phyloP scores from a whole-genome alignment of 371 early-diverging fungal species.

The Mucor circinelloides region DNA sequence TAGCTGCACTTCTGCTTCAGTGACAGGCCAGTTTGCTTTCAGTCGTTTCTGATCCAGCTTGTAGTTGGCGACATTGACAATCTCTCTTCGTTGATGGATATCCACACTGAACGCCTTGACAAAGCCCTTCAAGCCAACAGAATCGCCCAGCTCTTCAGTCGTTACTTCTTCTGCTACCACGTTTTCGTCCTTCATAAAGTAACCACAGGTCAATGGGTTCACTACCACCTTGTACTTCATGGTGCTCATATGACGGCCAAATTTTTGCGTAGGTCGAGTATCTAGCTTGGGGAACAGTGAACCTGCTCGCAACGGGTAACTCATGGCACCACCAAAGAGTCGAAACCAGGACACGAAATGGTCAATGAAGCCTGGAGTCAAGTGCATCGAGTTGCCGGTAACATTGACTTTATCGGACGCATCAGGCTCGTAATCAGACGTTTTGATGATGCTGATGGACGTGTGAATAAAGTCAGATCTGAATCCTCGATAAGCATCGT shows the following conservation, averaged over 20 bases:
- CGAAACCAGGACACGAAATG: constrained; percentile 44
- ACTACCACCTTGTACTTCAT: constrained; percentile 47
- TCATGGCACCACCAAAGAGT: constrained; percentile 47
- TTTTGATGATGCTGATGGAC: constrained; percentile 51
- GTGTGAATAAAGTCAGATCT: constrained; percentile 67
- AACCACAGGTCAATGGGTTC: constrained; percentile 38
- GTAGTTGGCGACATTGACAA: background rate
- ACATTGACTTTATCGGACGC: background rate
- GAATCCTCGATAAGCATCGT: constrained; percentile 70
- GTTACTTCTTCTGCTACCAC: constrained; percentile 17
- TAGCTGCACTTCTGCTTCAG: constrained; percentile 34
- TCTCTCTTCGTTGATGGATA: constrained; percentile 32
- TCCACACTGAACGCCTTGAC: constrained; percentile 30
- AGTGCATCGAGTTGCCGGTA: constrained; percentile 41
- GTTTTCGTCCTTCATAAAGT: constrained; percentile 42
- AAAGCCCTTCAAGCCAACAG: constrained; percentile 35
- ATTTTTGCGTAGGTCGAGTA: constrained; percentile 32
- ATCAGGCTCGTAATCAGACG: background rate
- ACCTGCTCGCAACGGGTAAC: constrained; percentile 47
- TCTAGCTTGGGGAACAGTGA: constrained; percentile 32
- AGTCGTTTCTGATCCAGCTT: constrained; percentile 12
- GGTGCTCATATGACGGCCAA: constrained; percentile 41
- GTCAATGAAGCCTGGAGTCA: constrained; percentile 46
- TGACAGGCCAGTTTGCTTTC: constrained; percentile 15
- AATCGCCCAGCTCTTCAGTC: constrained; percentile 10